Base-by-base conservation (phyloP, 2,329 filamentous ascomycete genomes). In the Paracorniculantispora psalliotae region DNA sequence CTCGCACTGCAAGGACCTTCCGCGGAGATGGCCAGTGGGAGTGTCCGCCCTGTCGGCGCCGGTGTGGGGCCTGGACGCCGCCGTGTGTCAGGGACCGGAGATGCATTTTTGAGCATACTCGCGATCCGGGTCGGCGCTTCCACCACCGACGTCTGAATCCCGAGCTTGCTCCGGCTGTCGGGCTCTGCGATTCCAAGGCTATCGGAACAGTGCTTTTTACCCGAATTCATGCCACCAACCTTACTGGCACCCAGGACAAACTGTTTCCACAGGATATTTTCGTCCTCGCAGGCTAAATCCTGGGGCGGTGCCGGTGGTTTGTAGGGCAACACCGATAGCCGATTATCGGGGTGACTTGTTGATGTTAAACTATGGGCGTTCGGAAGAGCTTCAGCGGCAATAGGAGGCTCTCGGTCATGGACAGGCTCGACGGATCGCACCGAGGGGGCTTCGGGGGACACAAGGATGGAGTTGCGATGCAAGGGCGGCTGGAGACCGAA, bases 231-330 rank as follows among this genome's bases (percentile, higher is more conserved):
- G 10, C 17, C 8, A 9, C 25, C 41, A 52, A 28, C 15, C 12
- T 25, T 26, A 15, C 19, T n/a, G 28, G 43, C 17, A 25, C 52
- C 33, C 15, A 56, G 47, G 17, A 60, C 21, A 28, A 56, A 56
- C 19, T 39, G 15, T n/a, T 56, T 50, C 51, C 58, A 56, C 47
- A 51, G 28, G 26, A 37, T 56, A 30, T 56, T 44, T 35, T 60
- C 58, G 10, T 51, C 51, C 28, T 39, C 52, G 26, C 50, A 21
- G 21, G 4, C 26, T n/a, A 23, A 13, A 3, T 39, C 23, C 17
- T 15, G n/a, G 17, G 43, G 19, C 39, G 26, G 21, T 10, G 7
- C 19, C 13, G 26, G 25, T n/a, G n/a, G 10, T 51, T 26, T 37
- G 46, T 56, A 55, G 23, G 41, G 46, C 21, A 47, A 52, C 46